These are phyloP conservation scores for Chamaecrista fasciculata DNA, from an alignment of 306 rosid species.

Conservation along the genomic window DNA sequence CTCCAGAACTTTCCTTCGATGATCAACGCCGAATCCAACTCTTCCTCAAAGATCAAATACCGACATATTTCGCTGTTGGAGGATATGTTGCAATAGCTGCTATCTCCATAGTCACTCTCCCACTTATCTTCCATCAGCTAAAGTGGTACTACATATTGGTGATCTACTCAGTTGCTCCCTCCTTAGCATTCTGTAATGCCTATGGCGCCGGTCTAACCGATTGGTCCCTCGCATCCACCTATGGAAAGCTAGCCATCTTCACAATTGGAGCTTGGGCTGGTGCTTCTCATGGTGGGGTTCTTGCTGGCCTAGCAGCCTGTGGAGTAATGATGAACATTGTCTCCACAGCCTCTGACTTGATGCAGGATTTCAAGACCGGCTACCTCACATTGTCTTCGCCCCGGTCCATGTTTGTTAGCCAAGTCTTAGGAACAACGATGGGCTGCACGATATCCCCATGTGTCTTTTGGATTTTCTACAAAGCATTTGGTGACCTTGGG, in stretches of 20 bases:
- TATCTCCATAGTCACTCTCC: conserved; percentile 41
- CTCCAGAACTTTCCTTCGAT: conserved; percentile 36
- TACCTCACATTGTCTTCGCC: conserved; percentile 54
- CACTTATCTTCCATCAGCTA: conserved; percentile 44
- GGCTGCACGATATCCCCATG: conserved; percentile 49
- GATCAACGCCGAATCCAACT: conserved; percentile 43
- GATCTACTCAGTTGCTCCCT: conserved; percentile 48
- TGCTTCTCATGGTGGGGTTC: conserved; percentile 44
- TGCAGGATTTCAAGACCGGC: conserved; percentile 54
- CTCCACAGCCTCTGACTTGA: conserved; percentile 52
- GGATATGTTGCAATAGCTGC: conserved; percentile 48
- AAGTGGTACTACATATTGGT: conserved; percentile 53
- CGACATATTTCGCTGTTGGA: conserved; percentile 39
- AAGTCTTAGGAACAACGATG: conserved; percentile 48
- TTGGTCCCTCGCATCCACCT: conserved; percentile 53
- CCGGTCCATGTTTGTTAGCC: conserved; percentile 54
- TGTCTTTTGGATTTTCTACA: conserved; percentile 56
- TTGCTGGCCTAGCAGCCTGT: conserved; percentile 52
- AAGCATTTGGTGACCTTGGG: conserved; percentile 47
- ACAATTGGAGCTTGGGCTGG: conserved; percentile 59
- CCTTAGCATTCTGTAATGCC: conserved; percentile 59
- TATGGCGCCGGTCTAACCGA: conserved; percentile 55
- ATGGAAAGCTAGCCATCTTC: conserved; percentile 54
- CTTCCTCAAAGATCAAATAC: conserved; percentile 57
- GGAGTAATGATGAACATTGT: conserved; percentile 65